Base-by-base conservation (phyloP, 2,329 filamentous ascomycete genomes). In the Microcera coccophila region DNA sequence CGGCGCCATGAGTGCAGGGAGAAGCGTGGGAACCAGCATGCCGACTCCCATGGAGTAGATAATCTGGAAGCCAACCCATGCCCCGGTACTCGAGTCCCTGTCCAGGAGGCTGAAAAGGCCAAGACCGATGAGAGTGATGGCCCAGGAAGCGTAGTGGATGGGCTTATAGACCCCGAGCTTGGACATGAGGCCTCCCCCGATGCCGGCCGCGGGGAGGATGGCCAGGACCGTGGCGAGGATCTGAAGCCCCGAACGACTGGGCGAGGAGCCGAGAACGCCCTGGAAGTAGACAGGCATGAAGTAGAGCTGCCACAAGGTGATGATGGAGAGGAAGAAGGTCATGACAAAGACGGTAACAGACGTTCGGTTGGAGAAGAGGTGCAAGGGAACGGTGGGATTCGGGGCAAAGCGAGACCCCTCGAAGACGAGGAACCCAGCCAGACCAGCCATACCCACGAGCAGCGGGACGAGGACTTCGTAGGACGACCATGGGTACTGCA, bases 241-340 rank as follows among this genome's bases (percentile, higher is more conserved):
- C 1, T 47, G 51, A 42, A 71, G 57, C 1, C 63, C 68, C 0
- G 66, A 56, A 0, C 59, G 53, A 0, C 52, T 48, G 0, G 73
- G 62, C 0, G 60, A 54, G 4, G 61, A 55, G 2, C 50, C 51
- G 1, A 62, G 57, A 0, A 75, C 68, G 3, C 59, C 64, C 39
- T 76, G 72, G 47, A 75, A 76, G 53, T 74, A 76, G 9, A 76
- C 54, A 0, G 73, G 70, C 0, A 74, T 48, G 44, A 73, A 74
- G 53, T 66, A 70, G 21, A 61, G 48, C 4, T 59, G 46, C 59
- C 66, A 70, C 17, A 62, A 15, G 66, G 63, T 3, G 64, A 54
- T 18, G 8, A 59, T 39, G 26, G 42, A 44, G 31, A 52, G 53
- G 5, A 57, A 40, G 36, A 58, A 57, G 4, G 50, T 52, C 5